Evolutionary conservation across 805 yeast species (phyloP), one percentile per base, ranked within the genome.

Genomic region (Zygoascus biomembranicola): DNA sequence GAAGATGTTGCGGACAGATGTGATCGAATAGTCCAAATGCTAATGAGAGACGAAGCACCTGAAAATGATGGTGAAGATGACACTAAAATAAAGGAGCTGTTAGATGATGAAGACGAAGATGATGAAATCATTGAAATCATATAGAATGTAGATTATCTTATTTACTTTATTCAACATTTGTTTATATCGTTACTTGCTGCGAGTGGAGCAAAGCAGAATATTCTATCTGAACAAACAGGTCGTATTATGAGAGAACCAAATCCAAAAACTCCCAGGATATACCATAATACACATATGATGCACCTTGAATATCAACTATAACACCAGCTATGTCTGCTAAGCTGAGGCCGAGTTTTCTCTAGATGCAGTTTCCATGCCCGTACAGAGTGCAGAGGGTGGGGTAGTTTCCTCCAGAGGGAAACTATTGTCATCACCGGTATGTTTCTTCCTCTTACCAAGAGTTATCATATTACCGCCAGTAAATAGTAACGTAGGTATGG

Each of bases 41-140:
- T 92, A 58, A 86, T 87, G 94, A 81, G 97, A 74, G 97, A 92
- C 64, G 97, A 90, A 63, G 61, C 54, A 4, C 69, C 68, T n/a
- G 71, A 64, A 26, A 65, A 62, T 11, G 63, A 46, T 3, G 44
- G 20, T 4, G 49, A 59, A 9, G 58, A 57, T n/a, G 49, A 50
- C n/a, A 44, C 47, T 14, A 47, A 53, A 20, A 51, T 48, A 3
- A 31, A 5, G 6, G 20, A 19, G 32, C 19, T 44, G 47, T n/a
- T 44, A 6, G 31, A 32, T 59, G 71, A 74, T 57, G 75, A 82
- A 45, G 76, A 75, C 6, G 86, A 81, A 61, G 73, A 82, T 51
- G 51, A 52, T n/a, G 35, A 47, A 20, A 44, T 53, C 2, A 49
- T 50, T 5, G 56, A 53, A 26, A 49, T 53, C 5, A 3, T 53